Evolutionary conservation across 2,329 filamentous ascomycete genomes (phyloP), one percentile per base, ranked within the genome.

Genomic region (Metarhizium rileyi): DNA sequence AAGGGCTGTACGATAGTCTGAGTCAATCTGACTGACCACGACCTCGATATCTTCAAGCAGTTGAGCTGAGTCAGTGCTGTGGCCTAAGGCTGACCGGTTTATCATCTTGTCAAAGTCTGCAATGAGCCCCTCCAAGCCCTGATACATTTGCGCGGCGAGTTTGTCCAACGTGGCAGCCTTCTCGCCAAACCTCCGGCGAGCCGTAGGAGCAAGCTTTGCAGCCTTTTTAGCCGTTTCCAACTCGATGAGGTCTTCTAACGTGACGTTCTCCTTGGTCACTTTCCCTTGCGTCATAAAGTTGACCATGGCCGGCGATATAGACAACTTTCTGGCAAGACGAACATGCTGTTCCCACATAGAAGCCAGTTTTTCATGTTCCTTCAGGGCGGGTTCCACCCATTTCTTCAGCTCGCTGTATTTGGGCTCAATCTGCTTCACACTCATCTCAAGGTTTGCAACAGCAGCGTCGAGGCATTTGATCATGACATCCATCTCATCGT

Each of bases 21-120:
- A 87, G 44, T 84, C 82, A 46, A 98, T 86, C 67, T 96, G 96
- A 59, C 83, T 89, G 47, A 84, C 83, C 49, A 97, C 76, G 0
- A 87, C 85, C 62, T 91, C 84, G 41, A 97, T 89, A 63, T 97
- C 93, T 53, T 89, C 79, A 46, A 93, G 73, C 6, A 95, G 71
- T 53, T 85, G 81, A 22, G 72, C 67, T 5, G 85, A 76, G 55
- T 90, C 86, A 45, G 80, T 75, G 40, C 71, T 72, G 52, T 81
- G 81, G 18, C 74, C 70, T 44, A 81, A 63, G 5, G 76, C 68
- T 22, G 75, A 84, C 45, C 74, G 77, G 50, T 62, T 72, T 56
- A 70, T 71, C 14, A 77, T 72, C 48, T 77, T 77, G 41, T 84
- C 78, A 46, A 90, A 84, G 9, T 78, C 76, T 22, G 76, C 74